These are phyloP conservation scores for Lentinula sp. DNA, from an alignment of 768 basidiomycete genomes.

Conservation along the genomic window DNA sequence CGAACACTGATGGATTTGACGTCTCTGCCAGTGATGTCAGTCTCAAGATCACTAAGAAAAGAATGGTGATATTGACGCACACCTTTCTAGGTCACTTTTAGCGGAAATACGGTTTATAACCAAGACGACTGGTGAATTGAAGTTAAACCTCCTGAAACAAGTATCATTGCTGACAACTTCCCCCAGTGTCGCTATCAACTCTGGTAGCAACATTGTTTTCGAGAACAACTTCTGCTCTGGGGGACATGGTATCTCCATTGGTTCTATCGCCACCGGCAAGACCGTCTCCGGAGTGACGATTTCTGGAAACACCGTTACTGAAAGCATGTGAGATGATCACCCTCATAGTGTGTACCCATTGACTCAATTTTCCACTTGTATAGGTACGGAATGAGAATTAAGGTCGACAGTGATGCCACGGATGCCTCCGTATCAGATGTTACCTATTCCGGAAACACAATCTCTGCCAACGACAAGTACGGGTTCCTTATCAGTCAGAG, in stretches of 20 bases:
- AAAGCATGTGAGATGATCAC: not conserved
- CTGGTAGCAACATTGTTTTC: slow-evolving; percentile 21
- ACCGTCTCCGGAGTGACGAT: slow-evolving; percentile 1
- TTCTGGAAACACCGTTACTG: slow-evolving; percentile 23
- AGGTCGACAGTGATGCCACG: slow-evolving; percentile 18
- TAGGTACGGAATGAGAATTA: slow-evolving; percentile 6
- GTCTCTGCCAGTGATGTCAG: slow-evolving; percentile 11
- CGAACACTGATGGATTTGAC: slow-evolving; percentile 27
- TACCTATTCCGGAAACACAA: slow-evolving; percentile 33
- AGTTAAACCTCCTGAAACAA: too few relatives aligned
- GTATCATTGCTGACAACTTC: slow-evolving; percentile 11
- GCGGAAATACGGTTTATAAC: slow-evolving; percentile 1
- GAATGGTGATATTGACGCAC: too few relatives aligned
- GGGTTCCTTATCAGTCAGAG: slow-evolving; percentile 39
- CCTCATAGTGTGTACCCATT: not conserved
- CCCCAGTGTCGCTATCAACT: slow-evolving; percentile 34
- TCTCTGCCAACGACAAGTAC: slow-evolving; percentile 24
- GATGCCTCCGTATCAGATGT: slow-evolving; percentile 27
- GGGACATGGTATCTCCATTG: slow-evolving; percentile 47
- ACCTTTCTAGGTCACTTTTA: not conserved
- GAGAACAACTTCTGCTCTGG: slow-evolving; percentile 30
- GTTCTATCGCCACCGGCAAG: slow-evolving; percentile 31
- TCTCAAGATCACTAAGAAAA: too few relatives aligned
- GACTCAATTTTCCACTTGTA: too few relatives aligned
- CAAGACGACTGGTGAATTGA: slow-evolving; percentile 2